Percentiles rank a stretch among this genome's conserved stretches.
Evolutionary conservation across 768 basidiomycete genomes (phyloP).

Genomic region (Galerina sulciceps): DNA sequence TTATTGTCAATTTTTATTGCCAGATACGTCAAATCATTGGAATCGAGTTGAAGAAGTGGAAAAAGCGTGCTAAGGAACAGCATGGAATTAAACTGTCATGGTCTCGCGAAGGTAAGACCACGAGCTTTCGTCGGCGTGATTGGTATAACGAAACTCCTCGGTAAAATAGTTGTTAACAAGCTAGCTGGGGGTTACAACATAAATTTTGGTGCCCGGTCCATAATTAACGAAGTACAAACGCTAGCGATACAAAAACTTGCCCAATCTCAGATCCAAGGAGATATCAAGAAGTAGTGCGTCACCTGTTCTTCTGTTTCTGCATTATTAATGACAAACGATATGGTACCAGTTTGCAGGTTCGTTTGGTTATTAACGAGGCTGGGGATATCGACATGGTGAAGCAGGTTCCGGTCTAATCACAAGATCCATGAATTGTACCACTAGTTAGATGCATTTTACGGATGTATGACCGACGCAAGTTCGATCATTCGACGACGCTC

Average conservation of each 20-base stretch:
- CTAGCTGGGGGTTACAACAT: not conserved
- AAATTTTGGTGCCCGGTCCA: conserved; percentile 1
- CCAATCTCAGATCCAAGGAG: not conserved
- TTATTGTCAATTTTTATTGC: not conserved
- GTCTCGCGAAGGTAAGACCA: conserved; percentile 4
- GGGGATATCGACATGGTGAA: conserved; percentile 1
- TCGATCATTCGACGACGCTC: too few relatives aligned
- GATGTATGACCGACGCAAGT: too few relatives aligned
- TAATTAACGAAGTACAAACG: not conserved
- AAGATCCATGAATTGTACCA: too few relatives aligned
- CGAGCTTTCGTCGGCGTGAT: not conserved
- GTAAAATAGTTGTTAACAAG: not conserved
- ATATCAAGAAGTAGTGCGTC: not conserved
- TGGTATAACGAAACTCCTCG: not conserved
- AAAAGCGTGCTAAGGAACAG: conserved; percentile 2
- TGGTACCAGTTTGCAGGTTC: not conserved
- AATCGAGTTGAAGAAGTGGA: conserved; percentile 1
- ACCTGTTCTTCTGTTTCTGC: not conserved
- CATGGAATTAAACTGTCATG: conserved; percentile 3
- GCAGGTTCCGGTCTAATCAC: not conserved
- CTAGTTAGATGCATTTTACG: too few relatives aligned
- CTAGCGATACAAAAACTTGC: not conserved
- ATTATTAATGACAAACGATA: not conserved
- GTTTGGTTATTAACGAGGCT: not conserved
- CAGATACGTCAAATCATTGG: not conserved